Conservation (phyloP, 179 eudicot genomes). For the Drosera spatulata region DNA sequence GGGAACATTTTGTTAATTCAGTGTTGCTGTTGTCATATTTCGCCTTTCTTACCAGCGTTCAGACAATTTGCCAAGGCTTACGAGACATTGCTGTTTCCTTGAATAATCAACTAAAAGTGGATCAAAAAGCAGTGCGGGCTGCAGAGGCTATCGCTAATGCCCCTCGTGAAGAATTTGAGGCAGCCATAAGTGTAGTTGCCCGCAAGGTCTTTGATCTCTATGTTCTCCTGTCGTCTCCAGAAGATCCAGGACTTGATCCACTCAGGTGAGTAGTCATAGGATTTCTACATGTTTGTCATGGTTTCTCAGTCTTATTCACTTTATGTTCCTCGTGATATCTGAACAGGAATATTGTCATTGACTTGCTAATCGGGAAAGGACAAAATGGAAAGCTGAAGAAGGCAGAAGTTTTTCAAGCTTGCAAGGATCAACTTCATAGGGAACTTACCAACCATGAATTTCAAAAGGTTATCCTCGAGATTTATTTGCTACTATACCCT, state of each 20-base stretch:
- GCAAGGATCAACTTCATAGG: constrained; percentile 47
- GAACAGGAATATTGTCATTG: constrained; percentile 59
- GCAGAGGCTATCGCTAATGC: constrained; percentile 57
- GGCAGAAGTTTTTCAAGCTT: constrained; percentile 65
- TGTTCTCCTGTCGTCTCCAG: constrained; percentile 56
- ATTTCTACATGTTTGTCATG: background rate
- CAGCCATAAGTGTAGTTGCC: constrained; percentile 50
- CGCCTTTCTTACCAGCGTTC: constrained; percentile 34
- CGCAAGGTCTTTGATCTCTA: constrained; percentile 57
- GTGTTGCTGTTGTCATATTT: background rate
- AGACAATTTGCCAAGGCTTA: constrained; percentile 54
- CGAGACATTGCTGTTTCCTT: constrained; percentile 57
- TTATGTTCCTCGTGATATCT: background rate
- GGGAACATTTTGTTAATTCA: background rate
- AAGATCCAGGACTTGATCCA: constrained; percentile 47
- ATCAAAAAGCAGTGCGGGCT: constrained; percentile 30
- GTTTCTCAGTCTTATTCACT: background rate
- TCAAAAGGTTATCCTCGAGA: constrained; percentile 38
- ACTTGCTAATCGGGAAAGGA: constrained; percentile 54
- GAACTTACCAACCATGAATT: constrained; percentile 42
- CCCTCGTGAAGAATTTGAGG: constrained; percentile 55
- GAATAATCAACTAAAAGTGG: constrained; percentile 33
- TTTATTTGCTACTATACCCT: no score
- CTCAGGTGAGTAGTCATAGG: constrained; percentile 41
- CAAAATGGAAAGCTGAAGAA: constrained; percentile 73